phyloP scores from a whole-genome alignment of 208 protist genomes.

The Trypanosoma brucei region DNA sequence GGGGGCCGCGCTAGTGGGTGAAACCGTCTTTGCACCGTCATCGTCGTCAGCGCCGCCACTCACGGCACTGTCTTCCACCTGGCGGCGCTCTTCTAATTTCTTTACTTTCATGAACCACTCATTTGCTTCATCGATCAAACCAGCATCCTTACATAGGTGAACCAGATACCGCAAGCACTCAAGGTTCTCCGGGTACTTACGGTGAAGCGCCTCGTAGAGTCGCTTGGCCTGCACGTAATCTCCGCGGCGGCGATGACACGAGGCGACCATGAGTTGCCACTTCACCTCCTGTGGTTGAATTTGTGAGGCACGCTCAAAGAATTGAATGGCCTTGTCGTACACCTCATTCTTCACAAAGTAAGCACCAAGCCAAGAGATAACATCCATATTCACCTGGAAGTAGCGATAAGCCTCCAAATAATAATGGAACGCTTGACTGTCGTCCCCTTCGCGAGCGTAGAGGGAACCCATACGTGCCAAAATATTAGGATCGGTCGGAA shows the following conservation, averaged over 20 bases:
- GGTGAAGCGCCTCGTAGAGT: conserved; percentile 91
- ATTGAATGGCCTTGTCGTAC: conserved; percentile 96
- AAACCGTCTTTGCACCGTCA: conserved; percentile 13
- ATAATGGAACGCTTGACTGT: conserved; percentile 93
- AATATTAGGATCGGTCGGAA: conserved; percentile 93
- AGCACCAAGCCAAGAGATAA: conserved; percentile 96
- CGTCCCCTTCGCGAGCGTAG: conserved; percentile 89
- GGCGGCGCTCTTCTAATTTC: conserved; percentile 66
- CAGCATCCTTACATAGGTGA: conserved; percentile 90
- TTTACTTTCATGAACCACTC: conserved; percentile 87
- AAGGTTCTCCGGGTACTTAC: conserved; percentile 91
- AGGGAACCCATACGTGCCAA: conserved; percentile 91
- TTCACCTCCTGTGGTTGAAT: conserved; percentile 95
- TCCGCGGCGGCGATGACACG: conserved; percentile 92
- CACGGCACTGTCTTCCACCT: conserved; percentile 17
- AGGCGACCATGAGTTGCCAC: conserved; percentile 96
- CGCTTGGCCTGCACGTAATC: conserved; percentile 89
- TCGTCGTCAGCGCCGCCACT: conserved; percentile 31
- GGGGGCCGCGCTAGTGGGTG: neutral
- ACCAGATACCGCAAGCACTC: conserved; percentile 94
- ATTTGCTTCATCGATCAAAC: conserved; percentile 87
- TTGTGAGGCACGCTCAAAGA: conserved; percentile 94
- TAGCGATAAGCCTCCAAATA: conserved; percentile 95
- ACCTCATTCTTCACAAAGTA: conserved; percentile 96
- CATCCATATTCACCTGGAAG: conserved; percentile 96